Percentiles rank a stretch among this genome's conserved stretches.
These are phyloP conservation scores for Danielozyma ontarioensis DNA, from an alignment of 805 yeast genomes.

Conservation along the genomic window DNA sequence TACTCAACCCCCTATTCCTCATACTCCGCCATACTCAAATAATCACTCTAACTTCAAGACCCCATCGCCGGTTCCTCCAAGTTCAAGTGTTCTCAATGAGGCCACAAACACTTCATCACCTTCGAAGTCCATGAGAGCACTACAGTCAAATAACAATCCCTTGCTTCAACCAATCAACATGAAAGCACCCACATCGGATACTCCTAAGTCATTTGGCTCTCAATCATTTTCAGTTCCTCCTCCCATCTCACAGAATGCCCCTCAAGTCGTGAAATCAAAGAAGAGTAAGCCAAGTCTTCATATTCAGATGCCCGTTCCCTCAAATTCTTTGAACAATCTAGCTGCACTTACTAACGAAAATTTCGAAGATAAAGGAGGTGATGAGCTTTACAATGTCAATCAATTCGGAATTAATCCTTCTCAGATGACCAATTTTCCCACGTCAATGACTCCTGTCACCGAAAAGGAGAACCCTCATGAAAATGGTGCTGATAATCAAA, in stretches of 20 bases:
- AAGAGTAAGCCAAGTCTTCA: slow-evolving; percentile 52
- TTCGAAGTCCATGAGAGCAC: slow-evolving; percentile 45
- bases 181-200: slow-evolving; percentile 15
- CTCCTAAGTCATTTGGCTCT: slow-evolving; percentile 1
- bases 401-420: slow-evolving; percentile 64
- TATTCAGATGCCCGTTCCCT: slow-evolving; percentile 74
- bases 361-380: slow-evolving; percentile 9
- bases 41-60: slow-evolving; percentile 24
- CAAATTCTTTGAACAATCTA: slow-evolving; percentile 28
- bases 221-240: background rate
- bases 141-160: slow-evolving; percentile 40
- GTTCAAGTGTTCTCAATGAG: slow-evolving; percentile 12
- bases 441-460: slow-evolving; percentile 78
- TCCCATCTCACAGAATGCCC: background rate
- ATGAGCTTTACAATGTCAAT: slow-evolving; percentile 43
- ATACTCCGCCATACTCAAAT: slow-evolving; percentile 39
- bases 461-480: slow-evolving; percentile 38
- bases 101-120: slow-evolving; percentile 27
- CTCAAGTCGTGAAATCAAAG: slow-evolving; percentile 17
- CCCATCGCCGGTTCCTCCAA: slow-evolving; percentile 31
- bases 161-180: slow-evolving; percentile 53
- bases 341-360: slow-evolving; percentile 34
- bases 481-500: too few relatives aligned
- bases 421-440: slow-evolving; percentile 44
- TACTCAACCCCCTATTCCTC: background rate